Conservation (phyloP, 176 grass and related monocot species). For the Rhynchospora pubera region DNA sequence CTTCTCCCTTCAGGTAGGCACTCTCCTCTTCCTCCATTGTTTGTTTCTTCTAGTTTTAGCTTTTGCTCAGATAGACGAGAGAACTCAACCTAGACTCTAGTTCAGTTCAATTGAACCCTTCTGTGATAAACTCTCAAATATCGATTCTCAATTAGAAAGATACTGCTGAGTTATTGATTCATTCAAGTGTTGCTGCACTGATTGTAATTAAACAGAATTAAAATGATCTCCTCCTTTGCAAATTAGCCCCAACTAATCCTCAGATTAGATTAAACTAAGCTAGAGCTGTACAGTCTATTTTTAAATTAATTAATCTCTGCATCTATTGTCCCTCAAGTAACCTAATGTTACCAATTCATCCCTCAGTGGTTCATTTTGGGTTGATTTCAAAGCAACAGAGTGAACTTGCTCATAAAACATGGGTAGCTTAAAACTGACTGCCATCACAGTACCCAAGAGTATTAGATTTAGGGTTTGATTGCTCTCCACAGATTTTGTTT, state of each 20-base stretch:
- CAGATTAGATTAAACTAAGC: not conserved
- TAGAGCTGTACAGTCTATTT: not conserved
- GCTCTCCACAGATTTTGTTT: not conserved
- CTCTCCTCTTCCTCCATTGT: not conserved
- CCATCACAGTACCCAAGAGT: not conserved
- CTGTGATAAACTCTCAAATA: not conserved
- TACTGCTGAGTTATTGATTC: not conserved
- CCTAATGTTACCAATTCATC: not conserved
- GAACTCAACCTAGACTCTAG: not conserved
- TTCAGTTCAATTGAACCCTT: not conserved
- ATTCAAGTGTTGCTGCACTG: not conserved
- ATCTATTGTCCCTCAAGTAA: not conserved
- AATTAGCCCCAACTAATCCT: not conserved
- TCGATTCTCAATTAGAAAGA: not conserved
- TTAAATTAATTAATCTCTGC: not conserved
- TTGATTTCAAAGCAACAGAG: not conserved
- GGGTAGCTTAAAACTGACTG: not conserved
- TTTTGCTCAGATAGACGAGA: not conserved
- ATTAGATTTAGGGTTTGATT: not conserved
- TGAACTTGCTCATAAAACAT: not conserved
- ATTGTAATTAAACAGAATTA: not conserved
- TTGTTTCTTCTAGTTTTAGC: not conserved
- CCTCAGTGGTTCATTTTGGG: not conserved
- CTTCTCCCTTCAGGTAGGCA: slow-evolving; percentile 73
- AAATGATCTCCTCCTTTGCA: not conserved